Evolutionary conservation across 176 grass and related monocot species (phyloP).

Genomic region (Zoysia pacifica): DNA sequence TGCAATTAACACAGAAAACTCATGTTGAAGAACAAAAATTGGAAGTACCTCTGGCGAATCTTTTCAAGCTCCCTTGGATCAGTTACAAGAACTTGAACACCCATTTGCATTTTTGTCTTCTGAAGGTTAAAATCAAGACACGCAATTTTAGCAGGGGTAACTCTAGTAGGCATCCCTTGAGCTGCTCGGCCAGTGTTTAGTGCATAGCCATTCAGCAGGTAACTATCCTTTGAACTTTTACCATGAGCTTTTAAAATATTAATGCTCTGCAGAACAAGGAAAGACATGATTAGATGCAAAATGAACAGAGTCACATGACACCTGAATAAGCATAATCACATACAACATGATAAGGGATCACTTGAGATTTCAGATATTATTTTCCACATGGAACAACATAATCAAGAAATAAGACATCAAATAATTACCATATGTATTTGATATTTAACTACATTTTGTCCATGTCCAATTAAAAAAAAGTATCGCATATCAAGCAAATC

Average conservation of each 20-base stretch:
- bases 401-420: not conserved
- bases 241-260: slow-evolving; percentile 96
- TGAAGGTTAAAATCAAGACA: slow-evolving; percentile 96
- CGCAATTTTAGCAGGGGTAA: slow-evolving; percentile 76
- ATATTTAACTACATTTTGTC: not conserved
- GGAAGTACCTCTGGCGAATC: slow-evolving; percentile 68
- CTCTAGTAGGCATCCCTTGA: slow-evolving; percentile 90
- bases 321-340: not conserved
- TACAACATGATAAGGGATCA: not conserved
- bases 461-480: not conserved
- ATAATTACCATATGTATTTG: not conserved
- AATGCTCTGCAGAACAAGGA: slow-evolving; percentile 60
- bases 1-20: not conserved
- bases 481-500: not conserved
- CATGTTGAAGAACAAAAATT: not conserved
- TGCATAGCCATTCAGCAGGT: slow-evolving; percentile 85
- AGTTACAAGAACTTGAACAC: slow-evolving; percentile 85
- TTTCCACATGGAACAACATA: not conserved
- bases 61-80: slow-evolving; percentile 94
- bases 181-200: slow-evolving; percentile 83
- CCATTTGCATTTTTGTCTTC: slow-evolving; percentile 96
- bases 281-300: slow-evolving; percentile 22
- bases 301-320: not conserved
- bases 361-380: not conserved
- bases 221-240: slow-evolving; percentile 77